phyloP scores from a whole-genome alignment of 805 yeast species.

The Saturnispora sanitii region DNA sequence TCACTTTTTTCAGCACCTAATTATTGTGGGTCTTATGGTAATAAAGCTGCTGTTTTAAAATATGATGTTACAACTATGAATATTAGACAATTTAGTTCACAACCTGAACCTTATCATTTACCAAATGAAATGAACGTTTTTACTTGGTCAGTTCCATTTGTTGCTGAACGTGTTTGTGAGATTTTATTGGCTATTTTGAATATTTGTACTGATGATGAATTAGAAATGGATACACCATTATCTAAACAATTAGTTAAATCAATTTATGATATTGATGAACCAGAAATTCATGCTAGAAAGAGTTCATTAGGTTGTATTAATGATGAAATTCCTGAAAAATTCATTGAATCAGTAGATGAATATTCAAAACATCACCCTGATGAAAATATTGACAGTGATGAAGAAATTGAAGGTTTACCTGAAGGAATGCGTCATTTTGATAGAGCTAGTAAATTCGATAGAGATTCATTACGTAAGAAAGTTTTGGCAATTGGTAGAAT shows the following conservation, averaged over 20 bases:
- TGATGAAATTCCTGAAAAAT: background rate
- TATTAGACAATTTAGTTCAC: constrained; percentile 84
- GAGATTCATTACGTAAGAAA: constrained; percentile 61
- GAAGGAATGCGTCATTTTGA: constrained; percentile 2
- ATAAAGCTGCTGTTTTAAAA: constrained; percentile 90
- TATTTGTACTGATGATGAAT: constrained; percentile 91
- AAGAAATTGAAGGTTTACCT: background rate
- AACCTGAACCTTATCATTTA: constrained; percentile 94
- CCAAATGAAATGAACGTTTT: constrained; percentile 97
- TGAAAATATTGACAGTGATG: constrained; percentile 4
- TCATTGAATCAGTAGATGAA: background rate
- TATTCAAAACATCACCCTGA: constrained; percentile 3
- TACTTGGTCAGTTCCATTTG: constrained; percentile 95
- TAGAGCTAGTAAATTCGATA: constrained; percentile 17
- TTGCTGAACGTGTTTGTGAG: constrained; percentile 92
- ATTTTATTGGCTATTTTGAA: constrained; percentile 84
- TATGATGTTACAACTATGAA: constrained; percentile 90
- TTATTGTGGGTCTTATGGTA: constrained; percentile 83
- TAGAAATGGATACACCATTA: constrained; percentile 61
- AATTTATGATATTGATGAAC: constrained; percentile 17
- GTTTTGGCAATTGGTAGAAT: constrained; percentile 94
- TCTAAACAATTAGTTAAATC: constrained; percentile 32
- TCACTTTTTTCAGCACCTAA: constrained; percentile 95
- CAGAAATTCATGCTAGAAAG: background rate
- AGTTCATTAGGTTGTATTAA: background rate